Base-by-base conservation (phyloP, 371 early-diverging fungal species). In the Apophysomyces trapeziformis region DNA sequence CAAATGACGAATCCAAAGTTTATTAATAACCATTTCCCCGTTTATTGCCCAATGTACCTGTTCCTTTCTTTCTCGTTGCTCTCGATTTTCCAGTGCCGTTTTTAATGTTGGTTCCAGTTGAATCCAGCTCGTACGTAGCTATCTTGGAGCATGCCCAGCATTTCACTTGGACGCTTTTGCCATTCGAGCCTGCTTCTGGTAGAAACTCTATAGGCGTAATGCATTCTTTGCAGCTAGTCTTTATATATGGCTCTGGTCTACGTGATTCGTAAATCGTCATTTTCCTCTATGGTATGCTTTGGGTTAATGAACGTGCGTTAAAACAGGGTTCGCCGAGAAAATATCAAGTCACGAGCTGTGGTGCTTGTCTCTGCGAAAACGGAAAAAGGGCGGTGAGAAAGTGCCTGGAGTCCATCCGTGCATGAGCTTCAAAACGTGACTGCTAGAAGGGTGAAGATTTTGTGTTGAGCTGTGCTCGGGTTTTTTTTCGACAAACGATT, bases 111-210 rank as follows among this genome's bases (percentile, higher is more conserved):
- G 60, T 67, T 57, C 83, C 74, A 47, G 76, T 67, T 47, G 82
- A 79, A 37, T 75, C 72, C 21, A 88, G 76, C 67, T 80, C 80
- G 59, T 85, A 85, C 26, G 72, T 76, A 4, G 72, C 76, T 36
- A 76, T 71, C 64, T 79, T 74, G 54, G 71, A 58, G 70, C 89
- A 88, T 38, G 80, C 67, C 73, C 83, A 86, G 64, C 89, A 88
- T 72, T 83, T 71, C 1, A 83, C 84, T 35, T 75, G 67, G 7
- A 77, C 76, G 63, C 63, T 75, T 50, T 74, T 64, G 13, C 68
- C 74, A 14, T 71, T 61, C 5, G 61, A 26, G 3, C 57, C 54
- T 5, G 70, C 14, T n/a, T 75, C 68, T 12, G 78, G 79, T 4
- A 72, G 71, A 64, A 79, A 83, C 56, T 83, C 84, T 13, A 83